Evolutionary conservation across 2,329 filamentous ascomycete species (phyloP), one percentile per base, ranked within the genome.

Genomic region (Colletotrichum sidae): DNA sequence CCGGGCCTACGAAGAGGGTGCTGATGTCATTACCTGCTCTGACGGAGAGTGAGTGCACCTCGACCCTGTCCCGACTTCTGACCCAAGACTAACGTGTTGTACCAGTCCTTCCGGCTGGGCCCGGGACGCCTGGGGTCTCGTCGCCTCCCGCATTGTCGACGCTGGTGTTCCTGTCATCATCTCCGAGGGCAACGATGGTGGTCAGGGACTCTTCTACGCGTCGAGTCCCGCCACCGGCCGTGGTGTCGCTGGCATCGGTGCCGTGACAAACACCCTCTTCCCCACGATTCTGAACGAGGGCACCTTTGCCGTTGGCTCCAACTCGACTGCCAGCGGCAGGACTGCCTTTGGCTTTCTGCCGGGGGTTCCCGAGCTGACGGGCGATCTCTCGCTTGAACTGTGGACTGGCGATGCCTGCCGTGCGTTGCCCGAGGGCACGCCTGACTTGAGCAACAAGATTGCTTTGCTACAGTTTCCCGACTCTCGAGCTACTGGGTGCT

Each of bases 1-100:
- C 51, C 77, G 72, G 65, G 81, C 82, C 0, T 80, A 77, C 41
- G 77, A 81, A 53, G 80, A 80, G n/a, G 78, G 77, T 9, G 72
- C 70, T 42, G 72, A 77, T 17, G 72, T 78, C 55, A 77, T 78
- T 60, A 74, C 72, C 8, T 66, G 70, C 33, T 75, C 72, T 2
- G 60, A 73, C 5, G 74, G 73, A 39, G 66, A 70, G n/a, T 57
- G 61, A 11, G 54, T 58, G 1, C n/a, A 8, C 9, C 17, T 1
- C 4, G 4, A 13, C 2, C n/a, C 71, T 76, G 37, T 73, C 73
- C 37, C 65, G 69, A 7, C 54, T 60, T 65, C 66, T 7, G 73
- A 68, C 9, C 73, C 71, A 25, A 25, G 25, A 70, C 53, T 66
- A 9, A 62, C 70, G 66, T 69, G 73, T 70, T 1, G 2, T 12